Evolutionary conservation across 202 grass and related monocot genomes (phyloP).

Genomic region (Elaeis oleifera): DNA sequence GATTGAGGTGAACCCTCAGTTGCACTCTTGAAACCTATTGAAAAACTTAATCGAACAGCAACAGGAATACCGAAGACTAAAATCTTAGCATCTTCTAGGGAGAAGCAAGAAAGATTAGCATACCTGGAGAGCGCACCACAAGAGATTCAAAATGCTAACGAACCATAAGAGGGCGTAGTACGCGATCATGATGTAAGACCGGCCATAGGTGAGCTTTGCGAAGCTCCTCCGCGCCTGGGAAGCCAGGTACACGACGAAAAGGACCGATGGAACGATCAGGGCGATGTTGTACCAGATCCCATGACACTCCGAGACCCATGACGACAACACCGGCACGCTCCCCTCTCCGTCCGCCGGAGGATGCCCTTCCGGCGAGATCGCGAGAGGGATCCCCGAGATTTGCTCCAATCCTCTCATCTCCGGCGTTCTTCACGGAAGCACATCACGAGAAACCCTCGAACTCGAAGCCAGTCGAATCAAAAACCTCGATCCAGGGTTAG

Average conservation of each 20-base stretch:
- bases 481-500: too few species aligned
- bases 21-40: too few species aligned
- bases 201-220: conserved; percentile 60
- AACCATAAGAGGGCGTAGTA: conserved; percentile 83
- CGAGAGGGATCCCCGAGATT: conserved; percentile 41
- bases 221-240: conserved; percentile 78
- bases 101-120: background rate
- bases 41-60: background rate
- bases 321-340: conserved; percentile 20
- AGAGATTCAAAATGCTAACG: conserved; percentile 78
- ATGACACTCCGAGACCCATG: conserved; percentile 72
- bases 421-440: conserved; percentile 2
- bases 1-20: too few species aligned
- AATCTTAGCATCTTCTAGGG: background rate
- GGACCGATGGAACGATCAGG: conserved; percentile 61
- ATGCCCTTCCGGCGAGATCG: conserved; percentile 26
- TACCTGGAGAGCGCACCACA: conserved; percentile 94
- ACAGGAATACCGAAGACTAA: background rate
- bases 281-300: conserved; percentile 64
- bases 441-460: too few species aligned
- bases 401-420: conserved; percentile 39
- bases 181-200: conserved; percentile 74
- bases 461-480: too few species aligned
- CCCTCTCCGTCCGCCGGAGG: conserved; percentile 14
- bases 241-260: conserved; percentile 79